Evolutionary conservation across 2,329 filamentous ascomycete species (phyloP).

Genomic region (Trichoderma breve): DNA sequence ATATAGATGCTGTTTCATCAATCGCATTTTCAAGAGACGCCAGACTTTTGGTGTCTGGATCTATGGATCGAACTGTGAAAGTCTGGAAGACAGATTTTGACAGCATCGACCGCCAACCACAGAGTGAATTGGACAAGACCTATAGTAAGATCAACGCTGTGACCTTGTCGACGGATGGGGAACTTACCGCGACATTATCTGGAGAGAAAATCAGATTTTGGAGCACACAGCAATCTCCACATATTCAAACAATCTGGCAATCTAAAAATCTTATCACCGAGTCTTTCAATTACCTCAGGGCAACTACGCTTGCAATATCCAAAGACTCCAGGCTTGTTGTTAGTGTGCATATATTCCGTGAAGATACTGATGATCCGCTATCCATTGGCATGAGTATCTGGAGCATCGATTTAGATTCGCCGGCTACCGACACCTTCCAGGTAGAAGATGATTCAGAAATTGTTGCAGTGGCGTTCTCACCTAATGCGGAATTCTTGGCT

Average conservation of each 20-base stretch:
- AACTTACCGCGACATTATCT: not conserved
- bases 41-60: not conserved
- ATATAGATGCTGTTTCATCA: not conserved
- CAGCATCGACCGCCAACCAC: not conserved
- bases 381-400: too few species aligned
- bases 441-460: too few species aligned
- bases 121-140: not conserved
- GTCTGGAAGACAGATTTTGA: not conserved
- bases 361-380: too few species aligned
- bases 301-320: not conserved
- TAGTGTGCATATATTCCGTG: too few species aligned
- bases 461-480: not conserved
- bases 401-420: too few species aligned
- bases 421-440: too few species aligned
- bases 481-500: not conserved
- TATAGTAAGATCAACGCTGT: not conserved
- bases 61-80: not conserved
- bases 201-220: not conserved
- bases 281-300: rapidly evolving
- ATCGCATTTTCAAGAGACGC: not conserved
- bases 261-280: too few species aligned
- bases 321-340: not conserved
- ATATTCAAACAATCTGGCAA: not conserved
- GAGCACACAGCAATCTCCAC: not conserved
- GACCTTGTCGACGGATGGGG: not conserved